A percentile compares a stretch with the other conserved stretches of the same genome.
These are phyloP conservation scores for Candida mesenterica DNA, from an alignment of 1,139 yeast species.

Conservation along the genomic window DNA sequence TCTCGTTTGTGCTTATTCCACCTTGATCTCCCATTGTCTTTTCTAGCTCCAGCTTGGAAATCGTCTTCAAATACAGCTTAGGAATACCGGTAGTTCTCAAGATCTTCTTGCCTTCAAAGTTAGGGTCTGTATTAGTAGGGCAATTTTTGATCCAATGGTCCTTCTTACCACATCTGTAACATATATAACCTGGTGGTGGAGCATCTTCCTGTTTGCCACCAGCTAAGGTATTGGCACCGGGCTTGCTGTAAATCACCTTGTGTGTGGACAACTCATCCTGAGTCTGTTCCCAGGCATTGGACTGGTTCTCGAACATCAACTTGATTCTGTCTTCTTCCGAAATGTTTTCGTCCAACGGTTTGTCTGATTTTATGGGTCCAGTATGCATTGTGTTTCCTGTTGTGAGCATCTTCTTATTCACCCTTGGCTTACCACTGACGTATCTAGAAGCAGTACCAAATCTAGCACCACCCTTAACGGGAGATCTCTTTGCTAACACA, in stretches of 20 bases:
- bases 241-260: conserved; percentile 55
- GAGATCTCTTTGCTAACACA: conserved; percentile 78
- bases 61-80: conserved; percentile 81
- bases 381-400: conserved; percentile 7
- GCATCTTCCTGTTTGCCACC: conserved; percentile 55
- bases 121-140: conserved; percentile 91
- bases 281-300: conserved; percentile 91
- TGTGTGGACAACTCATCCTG: conserved; percentile 87
- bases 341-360: conserved; percentile 36
- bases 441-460: conserved; percentile 73
- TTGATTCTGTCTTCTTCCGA: conserved; percentile 87
- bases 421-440: conserved; percentile 79
- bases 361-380: conserved; percentile 9
- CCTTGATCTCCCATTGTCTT: conserved; percentile 55
- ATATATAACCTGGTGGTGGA: conserved; percentile 94
- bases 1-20: conserved; percentile 39
- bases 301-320: conserved; percentile 89
- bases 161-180: conserved; percentile 94
- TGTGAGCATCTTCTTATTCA: conserved; percentile 40
- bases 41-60: conserved; percentile 47
- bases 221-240: conserved; percentile 26
- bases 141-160: conserved; percentile 97
- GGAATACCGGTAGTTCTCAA: conserved; percentile 98
- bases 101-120: conserved; percentile 87
- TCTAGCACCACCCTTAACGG: conserved; percentile 55